These are phyloP conservation scores for Xylaria sp. DNA, from an alignment of 2,329 filamentous ascomycete genomes.

Conservation along the genomic window DNA sequence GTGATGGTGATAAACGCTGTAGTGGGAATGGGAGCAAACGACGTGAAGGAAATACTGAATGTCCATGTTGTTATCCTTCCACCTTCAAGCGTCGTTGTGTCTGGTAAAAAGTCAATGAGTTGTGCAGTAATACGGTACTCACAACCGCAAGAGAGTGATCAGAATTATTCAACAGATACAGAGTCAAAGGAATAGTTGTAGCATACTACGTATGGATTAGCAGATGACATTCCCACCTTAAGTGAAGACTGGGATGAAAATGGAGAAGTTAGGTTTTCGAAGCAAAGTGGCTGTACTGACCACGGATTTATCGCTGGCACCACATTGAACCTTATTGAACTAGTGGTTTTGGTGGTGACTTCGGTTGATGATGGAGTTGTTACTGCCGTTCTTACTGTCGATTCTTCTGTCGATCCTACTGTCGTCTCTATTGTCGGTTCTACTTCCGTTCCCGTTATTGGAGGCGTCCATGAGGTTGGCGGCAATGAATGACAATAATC, in stretches of 20 bases:
- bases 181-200: not conserved
- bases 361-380: no score
- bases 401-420: no score
- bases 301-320: not conserved
- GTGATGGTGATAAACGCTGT: constrained; percentile 6
- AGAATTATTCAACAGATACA: no score
- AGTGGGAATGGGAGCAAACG: constrained; percentile 2
- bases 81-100: not conserved
- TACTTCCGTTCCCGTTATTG: no score
- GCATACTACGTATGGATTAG: not conserved
- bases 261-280: no score
- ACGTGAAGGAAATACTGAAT: not conserved
- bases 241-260: no score
- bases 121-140: no score
- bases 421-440: no score
- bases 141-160: no score
- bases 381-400: no score
- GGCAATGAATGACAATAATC: constrained; percentile 2
- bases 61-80: constrained; percentile 1
- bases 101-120: constrained; percentile 2
- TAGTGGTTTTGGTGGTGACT: no score
- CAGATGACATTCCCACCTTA: no score
- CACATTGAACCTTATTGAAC: not conserved
- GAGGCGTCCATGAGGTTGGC: not conserved
- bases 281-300: constrained; percentile 7